These are phyloP conservation scores for Taxillus chinensis DNA, from an alignment of 164 flowering plant genomes.

Conservation along the genomic window DNA sequence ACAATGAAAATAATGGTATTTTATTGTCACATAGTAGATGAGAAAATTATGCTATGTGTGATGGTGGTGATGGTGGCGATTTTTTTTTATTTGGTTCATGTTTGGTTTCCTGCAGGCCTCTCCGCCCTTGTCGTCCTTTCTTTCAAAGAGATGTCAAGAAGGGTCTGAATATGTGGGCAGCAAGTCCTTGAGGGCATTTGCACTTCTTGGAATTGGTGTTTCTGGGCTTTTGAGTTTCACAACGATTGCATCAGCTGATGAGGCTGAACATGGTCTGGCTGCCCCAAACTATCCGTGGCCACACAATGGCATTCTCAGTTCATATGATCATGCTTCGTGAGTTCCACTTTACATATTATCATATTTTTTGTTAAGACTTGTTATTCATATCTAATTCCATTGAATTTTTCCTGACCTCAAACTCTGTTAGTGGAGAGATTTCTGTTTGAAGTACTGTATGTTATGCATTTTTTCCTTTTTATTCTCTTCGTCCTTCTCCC, in stretches of 20 bases:
- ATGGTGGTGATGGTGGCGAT: neutral
- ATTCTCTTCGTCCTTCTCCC: too few relatives aligned
- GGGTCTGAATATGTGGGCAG: constrained; percentile 40
- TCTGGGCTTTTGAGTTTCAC: constrained; percentile 67
- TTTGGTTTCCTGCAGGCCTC: constrained; percentile 30
- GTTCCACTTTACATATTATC: constrained; percentile 14
- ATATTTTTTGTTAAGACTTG: neutral
- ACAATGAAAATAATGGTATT: neutral
- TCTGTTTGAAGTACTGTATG: too few relatives aligned
- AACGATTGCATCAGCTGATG: constrained; percentile 75
- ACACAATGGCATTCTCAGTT: constrained; percentile 84
- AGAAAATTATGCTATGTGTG: too few relatives aligned
- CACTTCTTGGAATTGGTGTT: constrained; percentile 79
- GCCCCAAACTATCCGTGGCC: constrained; percentile 90
- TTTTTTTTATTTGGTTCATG: too few relatives aligned
- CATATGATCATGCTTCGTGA: constrained; percentile 95
- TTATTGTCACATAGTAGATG: too few relatives aligned
- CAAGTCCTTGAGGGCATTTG: constrained; percentile 58
- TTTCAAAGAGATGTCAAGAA: constrained; percentile 44
- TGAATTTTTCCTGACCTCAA: neutral
- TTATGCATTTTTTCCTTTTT: too few relatives aligned
- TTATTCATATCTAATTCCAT: neutral
- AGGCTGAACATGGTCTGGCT: constrained; percentile 88
- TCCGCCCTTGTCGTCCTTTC: constrained; percentile 44
- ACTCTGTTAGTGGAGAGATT: too few relatives aligned